Conservation (phyloP, 345 rosid species). For the Salix caprea region DNA sequence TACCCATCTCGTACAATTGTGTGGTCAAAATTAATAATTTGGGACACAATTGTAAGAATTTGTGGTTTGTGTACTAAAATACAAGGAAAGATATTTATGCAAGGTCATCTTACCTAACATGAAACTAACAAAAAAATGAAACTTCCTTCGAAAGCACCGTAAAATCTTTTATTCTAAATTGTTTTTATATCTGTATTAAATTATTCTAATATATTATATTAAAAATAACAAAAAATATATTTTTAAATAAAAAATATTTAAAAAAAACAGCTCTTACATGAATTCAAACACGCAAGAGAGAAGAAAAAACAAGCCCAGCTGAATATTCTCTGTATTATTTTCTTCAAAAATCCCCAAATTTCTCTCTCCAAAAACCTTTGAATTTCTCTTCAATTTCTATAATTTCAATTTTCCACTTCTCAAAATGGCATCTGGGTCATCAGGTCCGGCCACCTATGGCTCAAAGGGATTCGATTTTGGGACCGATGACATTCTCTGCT, state of each 20-base stretch:
- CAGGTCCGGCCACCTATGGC: constrained; percentile 60
- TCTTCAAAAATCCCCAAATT: background rate
- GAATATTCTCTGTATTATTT: background rate
- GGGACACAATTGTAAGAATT: background rate
- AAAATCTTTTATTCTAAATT: too few relatives aligned
- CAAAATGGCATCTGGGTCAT: constrained; percentile 84
- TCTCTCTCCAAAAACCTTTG: background rate
- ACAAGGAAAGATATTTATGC: background rate
- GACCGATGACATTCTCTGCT: constrained; percentile 95
- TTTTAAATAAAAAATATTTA: too few relatives aligned
- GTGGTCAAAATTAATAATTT: too few relatives aligned
- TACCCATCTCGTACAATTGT: too few relatives aligned
- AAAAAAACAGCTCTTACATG: accelerated
- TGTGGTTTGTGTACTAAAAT: background rate
- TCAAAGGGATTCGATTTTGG: constrained; percentile 89
- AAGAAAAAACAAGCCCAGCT: background rate
- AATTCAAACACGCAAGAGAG: too few relatives aligned
- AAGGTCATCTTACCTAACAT: constrained; percentile 4
- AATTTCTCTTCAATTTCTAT: background rate
- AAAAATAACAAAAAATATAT: too few relatives aligned
- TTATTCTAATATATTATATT: background rate
- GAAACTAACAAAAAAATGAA: background rate
- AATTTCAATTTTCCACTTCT: background rate
- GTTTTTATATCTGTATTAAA: too few relatives aligned
- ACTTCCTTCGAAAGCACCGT: too few relatives aligned